Evolutionary conservation across 306 rosid species (phyloP).

Genomic region (Acacia confusa): DNA sequence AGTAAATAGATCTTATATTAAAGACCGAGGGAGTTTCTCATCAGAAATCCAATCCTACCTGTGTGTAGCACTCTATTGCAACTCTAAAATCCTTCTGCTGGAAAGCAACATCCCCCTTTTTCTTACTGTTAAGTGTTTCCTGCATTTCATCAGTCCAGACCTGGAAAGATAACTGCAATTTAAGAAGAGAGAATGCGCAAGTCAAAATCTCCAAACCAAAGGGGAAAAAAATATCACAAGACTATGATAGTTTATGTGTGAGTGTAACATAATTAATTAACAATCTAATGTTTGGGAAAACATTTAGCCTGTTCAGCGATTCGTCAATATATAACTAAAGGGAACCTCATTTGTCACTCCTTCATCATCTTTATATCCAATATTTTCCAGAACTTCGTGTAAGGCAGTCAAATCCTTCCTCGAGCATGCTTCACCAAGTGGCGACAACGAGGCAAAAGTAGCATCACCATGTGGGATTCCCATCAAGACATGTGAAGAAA

Average conservation of each 20-base stretch:
- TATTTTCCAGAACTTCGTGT: conserved; percentile 53
- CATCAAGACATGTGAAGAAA: conserved; percentile 52
- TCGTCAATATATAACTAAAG: background rate
- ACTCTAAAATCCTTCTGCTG: conserved; percentile 43
- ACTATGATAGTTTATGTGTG: background rate
- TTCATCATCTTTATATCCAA: conserved; percentile 57
- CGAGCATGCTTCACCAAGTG: conserved; percentile 60
- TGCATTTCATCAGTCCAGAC: conserved; percentile 63
- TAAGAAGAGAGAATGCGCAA: background rate
- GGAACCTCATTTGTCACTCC: conserved; percentile 56
- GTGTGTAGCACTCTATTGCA: conserved; percentile 53
- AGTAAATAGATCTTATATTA: too few species aligned
- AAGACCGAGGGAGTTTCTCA: background rate
- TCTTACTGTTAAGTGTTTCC: conserved; percentile 54
- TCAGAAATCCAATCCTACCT: conserved; percentile 35
- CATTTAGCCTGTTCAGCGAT: background rate
- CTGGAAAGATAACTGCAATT: conserved; percentile 53
- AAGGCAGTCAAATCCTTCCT: conserved; percentile 55
- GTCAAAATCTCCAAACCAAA: background rate
- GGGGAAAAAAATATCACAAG: too few species aligned
- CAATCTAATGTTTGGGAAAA: background rate
- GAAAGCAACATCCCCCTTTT: conserved; percentile 56
- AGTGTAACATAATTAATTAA: background rate
- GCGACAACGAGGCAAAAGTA: conserved; percentile 43
- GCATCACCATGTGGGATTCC: conserved; percentile 44